Evolutionary conservation across 2,329 filamentous ascomycete genomes (phyloP), one percentile per base, ranked within the genome.

Genomic region (Epichloe uncinata): DNA sequence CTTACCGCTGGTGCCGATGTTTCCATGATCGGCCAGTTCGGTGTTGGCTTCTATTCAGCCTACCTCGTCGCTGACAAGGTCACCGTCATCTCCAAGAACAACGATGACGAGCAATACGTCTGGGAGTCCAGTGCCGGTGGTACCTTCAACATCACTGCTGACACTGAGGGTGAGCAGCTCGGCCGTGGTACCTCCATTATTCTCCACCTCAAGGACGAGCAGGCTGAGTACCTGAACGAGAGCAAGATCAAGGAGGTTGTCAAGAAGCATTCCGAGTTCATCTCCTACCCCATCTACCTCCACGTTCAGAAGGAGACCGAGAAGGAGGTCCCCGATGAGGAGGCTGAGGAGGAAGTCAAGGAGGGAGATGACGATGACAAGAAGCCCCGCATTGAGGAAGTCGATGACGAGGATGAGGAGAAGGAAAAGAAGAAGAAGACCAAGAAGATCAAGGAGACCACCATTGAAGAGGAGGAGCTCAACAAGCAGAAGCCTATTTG

Each of bases 201-300:
- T 73, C 88, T 98, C 55, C 87, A 97, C 80, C 80, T 98, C 67
- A 98, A 98, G 87, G 93, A 98, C 63, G 93, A 98, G 82, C 93
- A 98, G 81, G 79, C 78, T 58, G 93, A 97, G 72, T 98, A 95
- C 83, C 79, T 97, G 61, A 94, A 97, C 74, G 93, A 98, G 85
- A 80, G 80, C 79, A 93, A 91, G 81, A 85, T 98, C 80, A 98
- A 98, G 87, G 93, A 98, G 81, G 91, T 98, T 60, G 90, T 98
- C 80, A 97, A 97, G 89, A 98, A 98, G 87, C 93, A 98, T 86
- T 97, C 93, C 69, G 93, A 98, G 79, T 98, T 98, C 82, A 98
- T 98, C 79, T 97, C 93, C 47, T 98, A 98, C 82, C 93, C 93
- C 68, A 98, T 98, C 85, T 98, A 96, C 82, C 91, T 98, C 61